These are phyloP conservation scores for Aspergillus sp. DNA, from an alignment of 2,329 filamentous ascomycete species.

Conservation along the genomic window DNA sequence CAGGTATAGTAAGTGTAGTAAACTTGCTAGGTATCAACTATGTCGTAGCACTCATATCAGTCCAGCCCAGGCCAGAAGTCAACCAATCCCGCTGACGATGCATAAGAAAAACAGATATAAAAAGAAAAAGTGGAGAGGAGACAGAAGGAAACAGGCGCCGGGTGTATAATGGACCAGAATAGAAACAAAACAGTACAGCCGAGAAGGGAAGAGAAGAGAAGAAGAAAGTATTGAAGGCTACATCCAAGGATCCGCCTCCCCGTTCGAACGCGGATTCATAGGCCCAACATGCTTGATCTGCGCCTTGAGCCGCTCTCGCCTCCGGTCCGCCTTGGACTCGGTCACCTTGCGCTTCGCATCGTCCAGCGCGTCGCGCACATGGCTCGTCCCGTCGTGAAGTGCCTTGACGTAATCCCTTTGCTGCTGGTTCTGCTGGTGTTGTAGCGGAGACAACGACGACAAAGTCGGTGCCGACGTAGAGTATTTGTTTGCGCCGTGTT, in stretches of 20 bases:
- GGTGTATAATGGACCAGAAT: conserved; percentile 1
- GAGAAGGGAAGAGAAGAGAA: conserved; percentile 1
- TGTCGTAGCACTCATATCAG: too few relatives aligned
- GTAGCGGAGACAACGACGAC: conserved; percentile 10
- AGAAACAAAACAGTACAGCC: conserved; percentile 4
- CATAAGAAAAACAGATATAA: background rate
- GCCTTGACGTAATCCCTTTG: conserved; percentile 16
- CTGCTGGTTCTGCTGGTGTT: conserved; percentile 14
- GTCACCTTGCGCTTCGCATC: conserved; percentile 26
- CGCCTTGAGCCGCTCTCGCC: conserved; percentile 30
- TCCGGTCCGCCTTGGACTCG: conserved; percentile 25
- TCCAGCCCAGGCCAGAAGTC: too few relatives aligned
- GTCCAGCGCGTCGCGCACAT: conserved; percentile 20
- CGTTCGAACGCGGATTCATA: conserved; percentile 20
- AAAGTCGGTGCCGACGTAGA: conserved; percentile 3
- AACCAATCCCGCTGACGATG: too few relatives aligned
- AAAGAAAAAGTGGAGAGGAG: background rate
- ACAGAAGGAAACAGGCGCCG: background rate
- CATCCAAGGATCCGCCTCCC: conserved; percentile 20
- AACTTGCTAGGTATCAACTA: too few relatives aligned
- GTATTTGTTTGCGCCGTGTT: background rate
- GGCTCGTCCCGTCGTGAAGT: conserved; percentile 18
- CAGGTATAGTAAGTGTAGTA: too few relatives aligned
- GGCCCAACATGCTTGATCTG: conserved; percentile 33
- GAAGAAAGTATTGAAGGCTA: too few relatives aligned